Conservation (phyloP, 1,284 basidiomycete species). For the Anthracocystis walkeri region DNA sequence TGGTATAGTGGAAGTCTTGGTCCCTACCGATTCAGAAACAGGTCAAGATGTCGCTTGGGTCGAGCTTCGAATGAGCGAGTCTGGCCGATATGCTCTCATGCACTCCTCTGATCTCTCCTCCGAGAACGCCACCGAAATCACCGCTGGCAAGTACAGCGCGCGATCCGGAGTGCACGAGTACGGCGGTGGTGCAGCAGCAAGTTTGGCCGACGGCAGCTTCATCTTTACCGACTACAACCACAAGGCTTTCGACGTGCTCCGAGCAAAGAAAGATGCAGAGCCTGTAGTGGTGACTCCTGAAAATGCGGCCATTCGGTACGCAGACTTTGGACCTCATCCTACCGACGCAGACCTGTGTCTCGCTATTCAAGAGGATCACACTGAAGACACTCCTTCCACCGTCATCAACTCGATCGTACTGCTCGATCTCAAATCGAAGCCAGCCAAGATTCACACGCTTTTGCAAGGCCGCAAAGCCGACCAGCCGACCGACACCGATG, state of each 20-base stretch:
- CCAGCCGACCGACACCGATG: slow-evolving; percentile 32
- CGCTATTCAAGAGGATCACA: slow-evolving; percentile 78
- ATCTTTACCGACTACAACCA: slow-evolving; percentile 58
- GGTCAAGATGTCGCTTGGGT: slow-evolving; percentile 74
- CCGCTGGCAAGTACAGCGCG: slow-evolving; percentile 41
- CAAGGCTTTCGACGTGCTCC: slow-evolving; percentile 35
- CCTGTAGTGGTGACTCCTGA: slow-evolving; percentile 76
- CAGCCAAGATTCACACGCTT: slow-evolving; percentile 32
- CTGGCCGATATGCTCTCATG: slow-evolving; percentile 75
- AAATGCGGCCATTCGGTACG: slow-evolving; percentile 75
- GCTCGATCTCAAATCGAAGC: slow-evolving; percentile 71
- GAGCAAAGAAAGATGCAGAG: slow-evolving; percentile 46
- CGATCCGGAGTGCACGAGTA: slow-evolving; percentile 63
- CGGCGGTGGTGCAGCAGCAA: slow-evolving; percentile 59
- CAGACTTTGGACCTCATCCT: slow-evolving; percentile 69
- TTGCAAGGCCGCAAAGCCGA: slow-evolving; percentile 69
- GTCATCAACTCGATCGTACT: slow-evolving; percentile 76
- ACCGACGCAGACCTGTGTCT: slow-evolving; percentile 72
- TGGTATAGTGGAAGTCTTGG: slow-evolving; percentile 36
- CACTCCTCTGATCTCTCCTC: slow-evolving; percentile 67
- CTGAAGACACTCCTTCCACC: slow-evolving; percentile 74
- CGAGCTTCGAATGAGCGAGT: slow-evolving; percentile 76
- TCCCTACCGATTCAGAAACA: slow-evolving; percentile 27
- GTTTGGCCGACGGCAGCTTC: slow-evolving; percentile 39
- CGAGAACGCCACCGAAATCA: slow-evolving; percentile 35